These are phyloP conservation scores for Podila verticillata DNA, from an alignment of 192 early-diverging fungal species.

Conservation along the genomic window DNA sequence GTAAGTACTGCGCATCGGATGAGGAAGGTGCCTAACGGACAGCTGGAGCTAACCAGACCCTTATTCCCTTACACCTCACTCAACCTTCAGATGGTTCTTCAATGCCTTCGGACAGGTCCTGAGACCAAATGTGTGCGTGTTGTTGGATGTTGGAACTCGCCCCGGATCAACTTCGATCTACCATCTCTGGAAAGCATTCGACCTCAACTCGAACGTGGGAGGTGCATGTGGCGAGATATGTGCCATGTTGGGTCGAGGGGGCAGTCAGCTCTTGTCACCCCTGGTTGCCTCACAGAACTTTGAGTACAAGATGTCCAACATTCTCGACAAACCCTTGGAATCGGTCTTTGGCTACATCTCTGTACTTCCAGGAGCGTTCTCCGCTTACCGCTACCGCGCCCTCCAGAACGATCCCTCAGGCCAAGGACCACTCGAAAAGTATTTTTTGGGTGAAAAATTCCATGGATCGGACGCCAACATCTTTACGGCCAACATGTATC, in stretches of 20 bases:
- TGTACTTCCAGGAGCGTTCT: constrained; percentile 88
- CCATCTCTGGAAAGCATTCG: constrained; percentile 75
- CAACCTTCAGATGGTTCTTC: constrained; percentile 68
- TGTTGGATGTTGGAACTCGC: constrained; percentile 73
- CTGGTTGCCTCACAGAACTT: constrained; percentile 74
- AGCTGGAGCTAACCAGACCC: background rate
- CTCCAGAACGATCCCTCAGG: constrained; percentile 72
- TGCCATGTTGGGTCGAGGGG: constrained; percentile 62
- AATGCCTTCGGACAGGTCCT: constrained; percentile 69
- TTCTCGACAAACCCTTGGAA: constrained; percentile 76
- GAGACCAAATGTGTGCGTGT: constrained; percentile 67
- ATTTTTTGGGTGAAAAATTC: constrained; percentile 77
- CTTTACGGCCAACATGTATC: constrained; percentile 84
- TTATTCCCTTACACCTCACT: background rate
- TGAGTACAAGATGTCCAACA: constrained; percentile 79
- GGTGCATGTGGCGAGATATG: constrained; percentile 76
- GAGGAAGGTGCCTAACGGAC: constrained; percentile 63
- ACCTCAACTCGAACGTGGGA: constrained; percentile 65
- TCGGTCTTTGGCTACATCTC: constrained; percentile 90
- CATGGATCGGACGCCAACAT: constrained; percentile 70
- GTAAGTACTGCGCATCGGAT: constrained; percentile 5
- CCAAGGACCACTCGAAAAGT: constrained; percentile 74
- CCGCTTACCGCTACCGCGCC: constrained; percentile 82
- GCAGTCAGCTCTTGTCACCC: constrained; percentile 60
- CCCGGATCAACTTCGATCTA: constrained; percentile 70